These are phyloP conservation scores for Pichia exigua DNA, from an alignment of 805 yeast genomes.

Conservation along the genomic window DNA sequence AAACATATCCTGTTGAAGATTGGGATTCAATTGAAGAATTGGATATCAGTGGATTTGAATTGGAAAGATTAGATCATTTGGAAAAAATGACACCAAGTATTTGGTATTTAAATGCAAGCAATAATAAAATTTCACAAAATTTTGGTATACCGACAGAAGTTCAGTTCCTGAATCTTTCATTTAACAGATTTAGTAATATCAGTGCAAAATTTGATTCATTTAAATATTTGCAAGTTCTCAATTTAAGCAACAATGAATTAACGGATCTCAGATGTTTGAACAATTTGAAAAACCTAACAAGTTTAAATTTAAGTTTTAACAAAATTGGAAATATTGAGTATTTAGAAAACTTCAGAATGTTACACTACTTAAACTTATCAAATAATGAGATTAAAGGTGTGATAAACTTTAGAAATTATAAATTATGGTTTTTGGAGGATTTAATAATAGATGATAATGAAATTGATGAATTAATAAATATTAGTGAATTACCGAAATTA, in stretches of 20 bases:
- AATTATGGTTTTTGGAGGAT: slow-evolving; percentile 36
- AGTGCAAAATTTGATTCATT: slow-evolving; percentile 33
- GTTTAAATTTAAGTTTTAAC: slow-evolving; percentile 33
- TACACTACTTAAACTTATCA: slow-evolving; percentile 34
- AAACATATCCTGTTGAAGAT: slow-evolving; percentile 31
- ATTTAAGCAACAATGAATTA: slow-evolving; percentile 33
- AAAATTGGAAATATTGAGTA: slow-evolving; percentile 30
- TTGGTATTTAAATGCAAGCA: slow-evolving; percentile 31
- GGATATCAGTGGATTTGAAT: slow-evolving; percentile 27
- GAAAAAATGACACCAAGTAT: slow-evolving; percentile 38
- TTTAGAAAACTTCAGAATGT: slow-evolving; percentile 31
- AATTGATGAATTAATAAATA: slow-evolving; percentile 27
- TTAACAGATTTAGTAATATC: slow-evolving; percentile 34
- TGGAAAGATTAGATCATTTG: slow-evolving; percentile 38
- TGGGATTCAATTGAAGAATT: slow-evolving; percentile 38
- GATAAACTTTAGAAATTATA: slow-evolving; percentile 30
- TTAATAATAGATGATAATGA: slow-evolving; percentile 36
- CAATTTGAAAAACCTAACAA: slow-evolving; percentile 34
- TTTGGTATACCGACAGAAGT: slow-evolving; percentile 38
- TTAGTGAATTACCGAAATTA: slow-evolving; percentile 31
- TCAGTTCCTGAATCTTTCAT: slow-evolving; percentile 32
- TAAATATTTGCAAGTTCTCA: slow-evolving; percentile 35
- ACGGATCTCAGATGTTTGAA: slow-evolving; percentile 31
- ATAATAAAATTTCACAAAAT: slow-evolving; percentile 35
- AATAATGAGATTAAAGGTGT: slow-evolving; percentile 34